A percentile compares a stretch with the other conserved stretches of the same genome.
Conservation (phyloP, 805 yeast genomes). For the Ogataea henricii region DNA sequence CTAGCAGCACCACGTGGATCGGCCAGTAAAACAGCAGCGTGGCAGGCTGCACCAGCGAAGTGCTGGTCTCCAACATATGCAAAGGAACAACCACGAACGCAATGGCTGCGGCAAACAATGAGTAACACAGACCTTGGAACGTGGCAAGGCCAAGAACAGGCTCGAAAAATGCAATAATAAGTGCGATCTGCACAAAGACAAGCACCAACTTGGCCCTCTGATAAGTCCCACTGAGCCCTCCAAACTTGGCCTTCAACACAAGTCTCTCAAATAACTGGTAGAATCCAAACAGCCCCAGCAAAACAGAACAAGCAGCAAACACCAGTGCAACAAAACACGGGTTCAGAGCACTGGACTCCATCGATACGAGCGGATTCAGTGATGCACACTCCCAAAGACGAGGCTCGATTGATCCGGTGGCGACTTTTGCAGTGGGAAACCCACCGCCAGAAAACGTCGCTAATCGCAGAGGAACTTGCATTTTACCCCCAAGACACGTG, state of each 20-base stretch:
- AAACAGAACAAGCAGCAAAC: slow-evolving; percentile 11
- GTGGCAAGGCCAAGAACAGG: slow-evolving; percentile 1
- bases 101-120: slow-evolving; percentile 15
- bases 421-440: neutral
- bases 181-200: slow-evolving; percentile 12
- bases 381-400: slow-evolving; percentile 13
- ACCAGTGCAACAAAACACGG: slow-evolving; percentile 34
- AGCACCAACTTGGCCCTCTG: slow-evolving; percentile 18
- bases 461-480: slow-evolving; percentile 5
- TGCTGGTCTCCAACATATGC: slow-evolving; percentile 45
- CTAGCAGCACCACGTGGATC: slow-evolving; percentile 18
- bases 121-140: slow-evolving; percentile 17
- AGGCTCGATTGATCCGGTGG: neutral
- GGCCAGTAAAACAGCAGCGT: slow-evolving; percentile 47
- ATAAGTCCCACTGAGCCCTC: slow-evolving; percentile 10
- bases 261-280: slow-evolving; percentile 22
- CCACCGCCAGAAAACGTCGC: neutral
- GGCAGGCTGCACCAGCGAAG: slow-evolving; percentile 40
- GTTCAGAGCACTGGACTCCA: slow-evolving; percentile 29
- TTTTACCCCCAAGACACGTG: neutral
- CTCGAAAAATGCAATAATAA: slow-evolving; percentile 12
- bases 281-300: slow-evolving; percentile 21
- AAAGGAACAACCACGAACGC: slow-evolving; percentile 41
- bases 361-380: slow-evolving; percentile 27
- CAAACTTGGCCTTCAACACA: slow-evolving; percentile 13